Percentiles rank a stretch among this genome's conserved stretches.
These are phyloP conservation scores for Yamadazyma laniorum DNA, from an alignment of 805 yeast species.

Conservation along the genomic window DNA sequence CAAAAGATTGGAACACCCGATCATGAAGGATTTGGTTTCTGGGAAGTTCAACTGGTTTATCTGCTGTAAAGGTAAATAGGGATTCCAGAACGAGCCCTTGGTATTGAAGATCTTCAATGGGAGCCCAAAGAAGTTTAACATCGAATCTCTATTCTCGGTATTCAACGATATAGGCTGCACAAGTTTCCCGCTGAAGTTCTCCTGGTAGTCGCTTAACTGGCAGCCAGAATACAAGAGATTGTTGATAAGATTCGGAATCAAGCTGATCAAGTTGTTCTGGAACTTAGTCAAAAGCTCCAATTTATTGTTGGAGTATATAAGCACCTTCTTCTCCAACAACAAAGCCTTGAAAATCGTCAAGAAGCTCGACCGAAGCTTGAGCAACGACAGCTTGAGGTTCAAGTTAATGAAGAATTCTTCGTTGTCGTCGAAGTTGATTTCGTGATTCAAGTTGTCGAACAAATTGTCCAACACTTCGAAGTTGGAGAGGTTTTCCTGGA, in stretches of 20 bases:
- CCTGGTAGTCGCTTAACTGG: constrained; percentile 57
- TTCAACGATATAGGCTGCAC: constrained; percentile 63
- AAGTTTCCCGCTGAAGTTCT: constrained; percentile 47
- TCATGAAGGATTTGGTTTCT: constrained; percentile 61
- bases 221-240: constrained; percentile 77
- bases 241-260: constrained; percentile 77
- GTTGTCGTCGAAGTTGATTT: constrained; percentile 28
- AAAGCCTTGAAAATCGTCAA: constrained; percentile 74
- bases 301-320: constrained; percentile 72
- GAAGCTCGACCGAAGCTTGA: constrained; percentile 55
- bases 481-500: constrained; percentile 76
- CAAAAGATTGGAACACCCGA: constrained; percentile 87
- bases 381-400: constrained; percentile 62
- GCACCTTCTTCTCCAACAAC: constrained; percentile 67
- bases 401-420: constrained; percentile 60
- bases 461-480: constrained; percentile 63
- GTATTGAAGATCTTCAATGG: constrained; percentile 83
- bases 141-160: constrained; percentile 74
- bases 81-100: constrained; percentile 83
- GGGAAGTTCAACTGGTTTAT: constrained; percentile 63
- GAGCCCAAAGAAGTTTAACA: constrained; percentile 77
- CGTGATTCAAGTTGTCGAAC: constrained; percentile 58
- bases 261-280: constrained; percentile 79
- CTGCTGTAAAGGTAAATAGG: constrained; percentile 93
- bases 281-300: constrained; percentile 77